A percentile compares a stretch with the other conserved stretches of the same genome.
These are phyloP conservation scores for Fusarium sp. DNA, from an alignment of 2,329 filamentous ascomycete genomes.

Conservation along the genomic window DNA sequence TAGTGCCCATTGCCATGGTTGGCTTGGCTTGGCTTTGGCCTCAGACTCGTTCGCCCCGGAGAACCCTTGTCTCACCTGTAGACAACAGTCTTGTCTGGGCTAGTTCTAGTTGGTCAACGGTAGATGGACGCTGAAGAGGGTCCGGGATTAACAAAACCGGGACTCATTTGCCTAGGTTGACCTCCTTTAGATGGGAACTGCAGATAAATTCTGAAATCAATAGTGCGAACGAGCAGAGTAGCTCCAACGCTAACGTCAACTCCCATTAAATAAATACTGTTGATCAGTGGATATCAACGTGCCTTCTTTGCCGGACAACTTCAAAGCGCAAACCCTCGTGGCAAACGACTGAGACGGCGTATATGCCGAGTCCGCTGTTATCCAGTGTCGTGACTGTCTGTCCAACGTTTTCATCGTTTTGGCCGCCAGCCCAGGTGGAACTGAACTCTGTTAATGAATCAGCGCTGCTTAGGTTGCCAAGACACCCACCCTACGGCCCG, in stretches of 20 bases:
- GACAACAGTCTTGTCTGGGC: not conserved
- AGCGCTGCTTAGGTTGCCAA: not conserved
- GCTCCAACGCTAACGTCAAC: too few relatives aligned
- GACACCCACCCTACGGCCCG: constrained; percentile 2
- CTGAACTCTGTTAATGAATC: not conserved
- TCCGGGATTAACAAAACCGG: constrained; percentile 22
- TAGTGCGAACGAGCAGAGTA: not conserved
- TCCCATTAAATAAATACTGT: not conserved
- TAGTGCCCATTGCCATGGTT: not conserved
- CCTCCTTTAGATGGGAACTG: not conserved
- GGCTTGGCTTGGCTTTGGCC: constrained; percentile 10
- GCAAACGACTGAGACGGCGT: not conserved
- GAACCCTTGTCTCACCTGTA: constrained; percentile 12
- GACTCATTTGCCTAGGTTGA: not conserved
- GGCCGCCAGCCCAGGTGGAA: constrained; percentile 2
- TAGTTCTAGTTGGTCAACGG: not conserved
- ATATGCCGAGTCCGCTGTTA: not conserved
- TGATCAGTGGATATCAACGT: constrained; percentile 3
- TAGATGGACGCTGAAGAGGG: constrained; percentile 15
- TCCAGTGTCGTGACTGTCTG: not conserved
- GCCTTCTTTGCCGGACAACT: not conserved
- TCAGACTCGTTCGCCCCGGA: constrained; percentile 1
- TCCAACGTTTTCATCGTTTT: constrained; percentile 4
- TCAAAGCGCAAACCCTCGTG: not conserved
- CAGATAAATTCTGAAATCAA: not conserved